Percentiles rank a stretch among this genome's conserved stretches.
Evolutionary conservation across 2,329 filamentous ascomycete genomes (phyloP).

Genomic region (Aspergillus quadrilineatus): DNA sequence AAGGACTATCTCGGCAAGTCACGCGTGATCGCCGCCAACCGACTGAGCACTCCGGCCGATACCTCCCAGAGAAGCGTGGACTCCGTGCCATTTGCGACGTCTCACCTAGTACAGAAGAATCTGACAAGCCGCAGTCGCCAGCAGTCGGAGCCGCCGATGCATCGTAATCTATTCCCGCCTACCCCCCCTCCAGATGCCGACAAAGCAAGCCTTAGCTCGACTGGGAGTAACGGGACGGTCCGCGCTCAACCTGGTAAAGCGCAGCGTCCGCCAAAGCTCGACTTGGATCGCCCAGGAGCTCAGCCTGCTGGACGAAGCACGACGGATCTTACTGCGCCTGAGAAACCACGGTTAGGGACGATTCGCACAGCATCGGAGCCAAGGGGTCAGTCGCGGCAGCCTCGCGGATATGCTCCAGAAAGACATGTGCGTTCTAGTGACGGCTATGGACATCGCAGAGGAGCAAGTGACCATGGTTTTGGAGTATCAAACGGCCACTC

Average conservation of each 20-base stretch:
- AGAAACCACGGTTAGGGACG: constrained; percentile 47
- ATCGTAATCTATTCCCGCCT: constrained; percentile 86
- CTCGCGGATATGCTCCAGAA: constrained; percentile 24
- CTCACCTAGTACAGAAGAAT: constrained; percentile 86
- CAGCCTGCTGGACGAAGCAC: constrained; percentile 35
- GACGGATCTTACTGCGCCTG: constrained; percentile 26
- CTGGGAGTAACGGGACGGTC: constrained; percentile 29
- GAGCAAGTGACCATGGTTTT: constrained; percentile 34
- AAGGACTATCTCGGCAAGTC: constrained; percentile 98
- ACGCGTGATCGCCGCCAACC: constrained; percentile 74
- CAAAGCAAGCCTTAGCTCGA: constrained; percentile 46
- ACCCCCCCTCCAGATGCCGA: constrained; percentile 95
- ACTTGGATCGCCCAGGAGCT: constrained; percentile 34
- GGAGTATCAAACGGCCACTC: constrained; percentile 33
- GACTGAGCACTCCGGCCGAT: constrained; percentile 9
- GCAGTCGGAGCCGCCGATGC: constrained; percentile 78
- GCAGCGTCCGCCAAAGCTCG: constrained; percentile 48
- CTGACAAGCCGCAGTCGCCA: constrained; percentile 73
- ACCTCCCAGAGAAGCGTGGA: constrained; percentile 49
- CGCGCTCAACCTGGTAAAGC: constrained; percentile 52
- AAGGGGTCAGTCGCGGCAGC: constrained; percentile 43
- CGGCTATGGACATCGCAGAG: constrained; percentile 29
- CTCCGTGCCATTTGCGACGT: constrained; percentile 86
- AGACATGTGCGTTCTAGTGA: constrained; percentile 33
- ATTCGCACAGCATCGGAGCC: constrained; percentile 54